Evolutionary conservation across 768 basidiomycete genomes (phyloP), one percentile per base, ranked within the genome.

Genomic region (Rhizopogon sp.): DNA sequence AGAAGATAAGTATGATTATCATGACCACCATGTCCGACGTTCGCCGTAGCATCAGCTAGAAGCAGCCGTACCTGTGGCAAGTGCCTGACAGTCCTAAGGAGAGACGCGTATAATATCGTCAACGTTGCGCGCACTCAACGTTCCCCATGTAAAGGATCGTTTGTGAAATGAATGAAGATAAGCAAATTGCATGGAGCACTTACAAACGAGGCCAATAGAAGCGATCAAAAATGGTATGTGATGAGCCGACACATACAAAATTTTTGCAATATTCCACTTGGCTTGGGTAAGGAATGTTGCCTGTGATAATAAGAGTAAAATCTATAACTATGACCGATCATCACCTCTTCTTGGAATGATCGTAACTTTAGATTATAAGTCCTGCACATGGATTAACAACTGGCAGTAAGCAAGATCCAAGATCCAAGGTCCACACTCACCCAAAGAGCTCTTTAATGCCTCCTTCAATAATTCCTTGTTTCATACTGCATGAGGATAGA

Each of bases 331-430:
- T 4, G 8, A 44, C 25, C 8, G 44, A 10, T 3, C 8, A 45
- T 31, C 44, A 29, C 44, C 29, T 45, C 44, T 11, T 45, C 16
- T 31, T 45, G 44, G 10, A 45, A 31, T 25, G 3, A 25, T 31
- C 10, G n/a, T 45, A 31, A 45, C n/a, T 31, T n/a, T 45, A 17
- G n/a, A 45, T 45, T 28, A 31, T 45, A 45, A 17, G 9, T 1
- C 44, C 17, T 45, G 29, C 29, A 6, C 10, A 10, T 31, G 16
- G 5, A 29, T 31, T 16, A 45, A 13, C 29, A n/a, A 45, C 25
- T 17, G n/a, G 3, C n/a, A 79, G 16, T 72, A 77, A 9, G 11
- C 31, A 35, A 11, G 35, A 35, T 9, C 11, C 31, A 35, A 11
- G 35, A 35, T 9, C 11, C 10, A 35, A 8, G 16, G 28, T 25